Percentiles rank a stretch among this genome's conserved stretches.
Conservation (phyloP, 345 rosid genomes). For the Streptanthus diversifolius region DNA sequence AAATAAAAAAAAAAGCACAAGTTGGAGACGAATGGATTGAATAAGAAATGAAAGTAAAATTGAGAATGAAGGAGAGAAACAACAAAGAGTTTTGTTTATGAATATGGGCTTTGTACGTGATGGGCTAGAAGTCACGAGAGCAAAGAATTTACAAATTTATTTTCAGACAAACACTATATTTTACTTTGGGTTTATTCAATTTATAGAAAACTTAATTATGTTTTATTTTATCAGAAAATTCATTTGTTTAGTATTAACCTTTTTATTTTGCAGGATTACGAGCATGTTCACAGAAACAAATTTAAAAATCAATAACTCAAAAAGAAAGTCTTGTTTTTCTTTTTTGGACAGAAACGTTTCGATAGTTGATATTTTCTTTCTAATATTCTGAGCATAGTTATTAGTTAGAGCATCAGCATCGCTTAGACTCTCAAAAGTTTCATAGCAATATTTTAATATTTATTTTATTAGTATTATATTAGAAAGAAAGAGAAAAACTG, state of each 20-base stretch:
- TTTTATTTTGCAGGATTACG: neutral
- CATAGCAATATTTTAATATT: too few species aligned
- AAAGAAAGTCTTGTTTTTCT: too few species aligned
- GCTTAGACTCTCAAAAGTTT: too few species aligned
- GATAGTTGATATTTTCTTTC: neutral
- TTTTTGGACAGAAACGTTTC: too few species aligned
- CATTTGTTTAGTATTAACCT: neutral
- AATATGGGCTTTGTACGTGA: neutral
- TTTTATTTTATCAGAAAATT: neutral
- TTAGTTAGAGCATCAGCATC: too few species aligned
- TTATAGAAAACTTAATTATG: neutral
- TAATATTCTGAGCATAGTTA: neutral
- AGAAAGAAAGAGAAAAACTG: too few species aligned
- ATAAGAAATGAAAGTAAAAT: neutral
- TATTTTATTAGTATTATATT: too few species aligned
- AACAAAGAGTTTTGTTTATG: neutral
- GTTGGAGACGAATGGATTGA: neutral
- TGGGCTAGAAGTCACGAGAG: neutral
- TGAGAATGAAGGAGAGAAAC: neutral
- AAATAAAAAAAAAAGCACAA: neutral
- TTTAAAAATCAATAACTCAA: neutral
- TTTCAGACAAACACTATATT: neutral
- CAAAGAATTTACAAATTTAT: neutral
- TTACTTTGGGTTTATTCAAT: neutral
- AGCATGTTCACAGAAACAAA: neutral